These are phyloP conservation scores for Monosporascus sp. DNA, from an alignment of 2,329 filamentous ascomycete species.

Conservation along the genomic window DNA sequence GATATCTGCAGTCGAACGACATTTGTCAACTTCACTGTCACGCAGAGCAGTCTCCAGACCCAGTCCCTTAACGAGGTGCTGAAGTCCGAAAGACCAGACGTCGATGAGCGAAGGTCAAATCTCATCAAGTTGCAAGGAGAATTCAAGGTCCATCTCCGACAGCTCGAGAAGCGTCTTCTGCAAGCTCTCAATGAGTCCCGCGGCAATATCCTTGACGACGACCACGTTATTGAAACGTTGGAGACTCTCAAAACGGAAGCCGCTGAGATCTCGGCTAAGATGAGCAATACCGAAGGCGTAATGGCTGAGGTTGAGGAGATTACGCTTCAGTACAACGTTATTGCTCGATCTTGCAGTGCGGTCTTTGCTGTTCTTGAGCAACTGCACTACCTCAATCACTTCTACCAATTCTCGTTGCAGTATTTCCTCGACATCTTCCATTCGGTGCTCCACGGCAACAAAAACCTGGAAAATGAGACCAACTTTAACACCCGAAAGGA, in stretches of 20 bases:
- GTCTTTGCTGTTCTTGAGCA: slow-evolving; percentile 97
- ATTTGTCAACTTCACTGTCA: slow-evolving; percentile 99
- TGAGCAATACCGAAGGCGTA: slow-evolving; percentile 92
- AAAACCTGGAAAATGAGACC: slow-evolving; percentile 62
- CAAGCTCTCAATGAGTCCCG: slow-evolving; percentile 96
- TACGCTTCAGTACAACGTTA: slow-evolving; percentile 87
- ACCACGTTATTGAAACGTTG: slow-evolving; percentile 95
- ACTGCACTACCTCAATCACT: slow-evolving; percentile 96
- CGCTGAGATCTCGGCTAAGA: slow-evolving; percentile 92
- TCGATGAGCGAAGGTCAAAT: slow-evolving; percentile 93
- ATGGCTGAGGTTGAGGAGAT: slow-evolving; percentile 98
- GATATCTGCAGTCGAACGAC: slow-evolving; percentile 98
- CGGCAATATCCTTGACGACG: slow-evolving; percentile 96
- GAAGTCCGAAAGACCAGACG: slow-evolving; percentile 94
- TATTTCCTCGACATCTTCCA: slow-evolving; percentile 99
- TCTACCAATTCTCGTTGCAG: slow-evolving; percentile 98
- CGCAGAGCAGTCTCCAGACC: slow-evolving; percentile 96
- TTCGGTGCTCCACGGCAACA: slow-evolving; percentile 77
- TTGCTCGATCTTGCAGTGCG: slow-evolving; percentile 91
- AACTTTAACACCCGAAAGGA: slow-evolving; percentile 78
- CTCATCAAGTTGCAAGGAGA: slow-evolving; percentile 98
- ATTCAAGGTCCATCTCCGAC: slow-evolving; percentile 95
- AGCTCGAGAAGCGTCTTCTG: slow-evolving; percentile 88
- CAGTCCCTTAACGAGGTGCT: slow-evolving; percentile 96
- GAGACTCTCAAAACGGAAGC: slow-evolving; percentile 98